These are phyloP conservation scores for Heliamphora pulchella DNA, from an alignment of 179 eudicot genomes.

Conservation along the genomic window DNA sequence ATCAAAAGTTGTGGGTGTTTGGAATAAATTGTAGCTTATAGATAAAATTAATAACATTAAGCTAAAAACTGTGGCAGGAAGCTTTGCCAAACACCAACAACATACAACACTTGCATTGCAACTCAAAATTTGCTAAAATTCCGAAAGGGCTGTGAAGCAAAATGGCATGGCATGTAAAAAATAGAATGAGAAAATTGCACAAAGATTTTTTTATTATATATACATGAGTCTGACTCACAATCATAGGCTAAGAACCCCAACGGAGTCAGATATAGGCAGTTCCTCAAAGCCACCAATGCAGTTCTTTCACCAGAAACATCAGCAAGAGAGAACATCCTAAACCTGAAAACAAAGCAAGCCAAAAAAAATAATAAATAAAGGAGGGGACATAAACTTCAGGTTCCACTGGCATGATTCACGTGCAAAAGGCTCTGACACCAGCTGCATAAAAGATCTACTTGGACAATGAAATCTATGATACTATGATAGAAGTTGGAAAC, in stretches of 20 bases:
- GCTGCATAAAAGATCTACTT: not conserved
- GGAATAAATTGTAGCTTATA: too few relatives aligned
- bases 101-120: not conserved
- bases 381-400: not conserved
- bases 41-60: too few relatives aligned
- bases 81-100: not conserved
- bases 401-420: not conserved
- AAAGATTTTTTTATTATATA: not conserved
- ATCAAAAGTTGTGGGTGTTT: too few relatives aligned
- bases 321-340: slow-evolving; percentile 76
- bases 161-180: not conserved
- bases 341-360: slow-evolving; percentile 37
- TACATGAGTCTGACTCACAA: slow-evolving; percentile 46
- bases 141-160: not conserved
- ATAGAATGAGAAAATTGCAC: not conserved
- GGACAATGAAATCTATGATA: not conserved
- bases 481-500: not conserved
- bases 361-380: slow-evolving; percentile 11
- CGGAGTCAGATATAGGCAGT: slow-evolving; percentile 86
- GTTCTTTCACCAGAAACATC: slow-evolving; percentile 79
- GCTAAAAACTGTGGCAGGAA: too few relatives aligned
- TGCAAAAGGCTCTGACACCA: not conserved
- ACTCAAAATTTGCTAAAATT: not conserved
- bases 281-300: slow-evolving; percentile 86
- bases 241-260: slow-evolving; percentile 90